These are phyloP conservation scores for Alternaria brassicicola DNA, from an alignment of 2,329 filamentous ascomycete genomes.

Conservation along the genomic window DNA sequence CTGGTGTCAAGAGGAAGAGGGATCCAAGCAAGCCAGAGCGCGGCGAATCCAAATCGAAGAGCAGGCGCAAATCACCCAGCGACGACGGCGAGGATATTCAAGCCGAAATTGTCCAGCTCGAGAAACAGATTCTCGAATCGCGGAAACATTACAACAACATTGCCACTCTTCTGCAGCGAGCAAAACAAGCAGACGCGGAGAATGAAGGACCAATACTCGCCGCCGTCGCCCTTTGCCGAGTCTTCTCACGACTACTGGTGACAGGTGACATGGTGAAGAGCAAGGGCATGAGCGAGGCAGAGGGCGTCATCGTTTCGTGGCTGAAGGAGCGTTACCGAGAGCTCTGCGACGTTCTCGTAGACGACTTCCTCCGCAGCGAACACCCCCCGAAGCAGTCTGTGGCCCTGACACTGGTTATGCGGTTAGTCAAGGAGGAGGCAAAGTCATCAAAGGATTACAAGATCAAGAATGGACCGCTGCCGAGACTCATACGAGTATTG, in stretches of 20 bases:
- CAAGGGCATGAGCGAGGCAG: constrained; percentile 71
- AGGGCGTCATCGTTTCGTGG: constrained; percentile 77
- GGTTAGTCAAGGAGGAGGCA: constrained; percentile 76
- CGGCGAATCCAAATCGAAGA: constrained; percentile 50
- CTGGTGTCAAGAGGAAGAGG: constrained; percentile 54
- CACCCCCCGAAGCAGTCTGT: constrained; percentile 69
- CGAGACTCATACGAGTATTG: constrained; percentile 67
- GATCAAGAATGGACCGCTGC: constrained; percentile 73
- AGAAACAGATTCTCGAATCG: constrained; percentile 82
- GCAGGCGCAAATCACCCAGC: constrained; percentile 37
- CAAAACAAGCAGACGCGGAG: constrained; percentile 55
- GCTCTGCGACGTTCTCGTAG: constrained; percentile 68
- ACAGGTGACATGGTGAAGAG: constrained; percentile 72
- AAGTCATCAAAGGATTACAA: constrained; percentile 56
- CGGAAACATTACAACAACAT: constrained; percentile 94
- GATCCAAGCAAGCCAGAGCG: constrained; percentile 40
- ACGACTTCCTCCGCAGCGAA: constrained; percentile 62
- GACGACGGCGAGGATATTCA: constrained; percentile 57
- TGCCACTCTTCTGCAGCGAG: constrained; percentile 68
- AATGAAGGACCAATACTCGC: constrained; percentile 68
- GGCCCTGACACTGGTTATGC: constrained; percentile 80
- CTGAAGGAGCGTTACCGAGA: constrained; percentile 75
- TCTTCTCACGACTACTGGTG: constrained; percentile 82
- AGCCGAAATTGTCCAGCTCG: constrained; percentile 73
- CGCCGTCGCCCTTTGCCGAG: constrained; percentile 80